Percentiles rank a stretch among this genome's conserved stretches.
Conservation (phyloP, 495 filamentous ascomycete genomes). For the Penicillium silybi region DNA sequence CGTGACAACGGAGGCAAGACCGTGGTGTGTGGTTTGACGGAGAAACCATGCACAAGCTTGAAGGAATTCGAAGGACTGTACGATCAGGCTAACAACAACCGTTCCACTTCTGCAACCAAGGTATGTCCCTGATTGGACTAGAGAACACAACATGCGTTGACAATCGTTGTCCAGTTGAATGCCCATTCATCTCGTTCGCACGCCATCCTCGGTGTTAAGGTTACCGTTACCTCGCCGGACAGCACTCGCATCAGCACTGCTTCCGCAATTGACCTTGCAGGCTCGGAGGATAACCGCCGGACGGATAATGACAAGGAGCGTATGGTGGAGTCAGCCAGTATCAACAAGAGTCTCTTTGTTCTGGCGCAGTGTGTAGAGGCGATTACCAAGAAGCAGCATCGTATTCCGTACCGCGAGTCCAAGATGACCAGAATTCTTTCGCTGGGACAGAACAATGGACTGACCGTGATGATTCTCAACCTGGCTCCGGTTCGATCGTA, state of each 20-base stretch:
- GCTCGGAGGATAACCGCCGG: conserved; percentile 90
- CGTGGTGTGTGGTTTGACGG: conserved; percentile 84
- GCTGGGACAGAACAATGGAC: conserved; percentile 90
- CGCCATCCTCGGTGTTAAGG: conserved; percentile 86
- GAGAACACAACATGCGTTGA: conserved; percentile 9
- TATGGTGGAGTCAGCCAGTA: conserved; percentile 92
- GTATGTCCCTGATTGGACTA: conserved; percentile 24
- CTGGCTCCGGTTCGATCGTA: conserved; percentile 81
- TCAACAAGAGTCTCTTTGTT: conserved; percentile 97
- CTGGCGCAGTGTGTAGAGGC: conserved; percentile 95
- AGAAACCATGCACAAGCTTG: conserved; percentile 75
- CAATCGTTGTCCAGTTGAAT: conserved; percentile 56
- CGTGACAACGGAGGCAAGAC: conserved; percentile 89
- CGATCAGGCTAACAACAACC: conserved; percentile 89
- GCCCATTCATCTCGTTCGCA: conserved; percentile 92
- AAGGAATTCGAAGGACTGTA: conserved; percentile 93
- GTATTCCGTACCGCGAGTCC: conserved; percentile 89
- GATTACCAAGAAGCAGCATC: conserved; percentile 71
- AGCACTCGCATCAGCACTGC: conserved; percentile 73
- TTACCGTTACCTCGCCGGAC: conserved; percentile 69
- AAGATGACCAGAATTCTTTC: conserved; percentile 97
- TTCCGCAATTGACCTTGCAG: conserved; percentile 93
- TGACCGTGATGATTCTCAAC: conserved; percentile 96
- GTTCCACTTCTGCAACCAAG: conserved; percentile 90
- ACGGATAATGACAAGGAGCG: conserved; percentile 94